Evolutionary conservation across 2,329 filamentous ascomycete genomes (phyloP).

Genomic region (Talaromyces piceae): DNA sequence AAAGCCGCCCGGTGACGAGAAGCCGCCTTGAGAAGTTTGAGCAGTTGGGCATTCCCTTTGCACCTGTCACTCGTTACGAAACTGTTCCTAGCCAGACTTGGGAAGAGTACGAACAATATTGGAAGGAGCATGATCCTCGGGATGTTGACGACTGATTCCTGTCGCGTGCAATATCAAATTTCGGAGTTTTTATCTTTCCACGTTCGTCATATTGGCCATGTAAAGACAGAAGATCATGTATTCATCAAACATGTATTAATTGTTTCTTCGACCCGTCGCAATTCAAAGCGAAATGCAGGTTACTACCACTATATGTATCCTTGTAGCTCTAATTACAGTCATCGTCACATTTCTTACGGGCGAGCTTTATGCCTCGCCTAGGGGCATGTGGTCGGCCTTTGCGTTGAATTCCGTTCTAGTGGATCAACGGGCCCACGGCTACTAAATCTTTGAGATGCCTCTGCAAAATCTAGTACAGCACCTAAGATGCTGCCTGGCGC

Average conservation of each 20-base stretch:
- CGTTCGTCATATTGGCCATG: too few species aligned
- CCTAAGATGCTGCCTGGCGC: too few species aligned
- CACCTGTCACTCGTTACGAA: slow-evolving; percentile 26
- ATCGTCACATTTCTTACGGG: slow-evolving; percentile 7
- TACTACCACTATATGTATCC: slow-evolving; percentile 8
- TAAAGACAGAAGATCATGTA: too few species aligned
- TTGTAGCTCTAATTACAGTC: slow-evolving; percentile 7
- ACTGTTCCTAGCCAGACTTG: slow-evolving; percentile 20
- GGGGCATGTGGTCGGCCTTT: slow-evolving; percentile 1
- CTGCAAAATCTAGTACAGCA: too few species aligned
- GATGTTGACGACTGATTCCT: slow-evolving; percentile 21
- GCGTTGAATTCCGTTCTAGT: not conserved
- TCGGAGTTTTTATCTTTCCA: too few species aligned
- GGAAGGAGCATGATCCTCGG: slow-evolving; percentile 23
- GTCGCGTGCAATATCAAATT: too few species aligned
- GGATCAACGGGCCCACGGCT: too few species aligned
- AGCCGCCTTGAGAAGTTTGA: slow-evolving; percentile 24
- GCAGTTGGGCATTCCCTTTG: slow-evolving; percentile 22
- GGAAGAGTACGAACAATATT: slow-evolving; percentile 26
- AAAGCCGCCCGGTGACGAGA: slow-evolving; percentile 19
- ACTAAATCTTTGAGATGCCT: too few species aligned
- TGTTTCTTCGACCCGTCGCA: too few species aligned
- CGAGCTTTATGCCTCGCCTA: slow-evolving; percentile 4
- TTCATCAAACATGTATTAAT: too few species aligned
- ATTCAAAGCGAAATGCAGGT: slow-evolving; percentile 5